Base-by-base conservation (phyloP, 1,284 basidiomycete genomes). In the Ceratobasidium sp. region DNA sequence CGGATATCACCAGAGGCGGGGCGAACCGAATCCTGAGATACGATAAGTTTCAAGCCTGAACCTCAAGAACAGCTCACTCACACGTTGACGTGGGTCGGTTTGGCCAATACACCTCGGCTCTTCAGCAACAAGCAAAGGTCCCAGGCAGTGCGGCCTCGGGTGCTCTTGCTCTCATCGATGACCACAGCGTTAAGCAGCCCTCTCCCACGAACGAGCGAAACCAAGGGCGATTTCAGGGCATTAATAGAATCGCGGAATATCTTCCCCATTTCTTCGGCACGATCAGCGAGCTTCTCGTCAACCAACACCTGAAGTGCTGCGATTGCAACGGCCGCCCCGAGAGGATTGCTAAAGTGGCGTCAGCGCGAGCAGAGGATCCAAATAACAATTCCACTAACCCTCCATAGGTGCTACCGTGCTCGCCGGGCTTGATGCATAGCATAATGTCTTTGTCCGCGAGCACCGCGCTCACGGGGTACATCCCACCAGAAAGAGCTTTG, bases 401-500 rank as follows among this genome's bases (percentile, higher is more conserved):
- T 78, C 94, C 95, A 76, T 96, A 96, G 0, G 97, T 98, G 78
- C 92, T 94, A n/a, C 96, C 96, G 79, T 98, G 98, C 83, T 98
- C 96, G 75, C 97, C 96, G n/a, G 97, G 95, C 76, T 91, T 87
- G 80, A 99, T 97, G 83, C 91, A 94, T 35, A 96, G 89, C 95
- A 99, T 98, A 75, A 99, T 83, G 38, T 95, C 91, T 75, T 89
- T 88, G 82, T 95, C 90, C 6, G 95, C 92, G 35, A 99, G 87
- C 13, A 98, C 96, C 16, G 94, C 95, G 46, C 95, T 98, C 23
- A 99, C 96, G 58, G 98, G 97, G 82, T 98, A 98, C 75, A 98
- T 93, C 81, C 97, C 97, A 54, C 97, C 97, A 7, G 93, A 95
- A 9, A 99, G 88, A 0, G 97, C 97, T 84, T 99, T 99, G 69